Percentiles rank a stretch among this genome's conserved stretches.
These are phyloP conservation scores for Alternaria tenuissima DNA, from an alignment of 2,329 filamentous ascomycete species.

Conservation along the genomic window DNA sequence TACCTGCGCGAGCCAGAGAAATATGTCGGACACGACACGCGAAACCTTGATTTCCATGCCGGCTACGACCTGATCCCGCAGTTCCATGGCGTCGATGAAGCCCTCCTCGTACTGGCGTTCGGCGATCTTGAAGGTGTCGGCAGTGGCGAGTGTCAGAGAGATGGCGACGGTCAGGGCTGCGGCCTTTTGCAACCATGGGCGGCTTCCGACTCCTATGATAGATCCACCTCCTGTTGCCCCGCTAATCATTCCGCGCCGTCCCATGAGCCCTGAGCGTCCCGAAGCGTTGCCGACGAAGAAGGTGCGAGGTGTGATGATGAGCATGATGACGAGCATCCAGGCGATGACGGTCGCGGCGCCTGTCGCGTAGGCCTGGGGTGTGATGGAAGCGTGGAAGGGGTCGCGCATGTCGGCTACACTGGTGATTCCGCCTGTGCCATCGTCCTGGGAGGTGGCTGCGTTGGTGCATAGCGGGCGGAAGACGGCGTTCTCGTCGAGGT, in stretches of 20 bases:
- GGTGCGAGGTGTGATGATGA: slow-evolving; percentile 92
- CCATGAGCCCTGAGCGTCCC: slow-evolving; percentile 75
- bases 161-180: slow-evolving; percentile 72
- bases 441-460: slow-evolving; percentile 41
- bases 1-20: slow-evolving; percentile 96
- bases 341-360: slow-evolving; percentile 89
- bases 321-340: slow-evolving; percentile 91
- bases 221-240: slow-evolving; percentile 69
- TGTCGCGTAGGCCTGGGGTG: slow-evolving; percentile 91
- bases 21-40: slow-evolving; percentile 92
- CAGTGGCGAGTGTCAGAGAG: slow-evolving; percentile 91
- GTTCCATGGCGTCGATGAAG: slow-evolving; percentile 76
- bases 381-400: slow-evolving; percentile 92
- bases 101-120: slow-evolving; percentile 81
- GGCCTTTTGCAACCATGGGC: slow-evolving; percentile 87
- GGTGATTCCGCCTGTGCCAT: slow-evolving; percentile 50
- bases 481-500: slow-evolving; percentile 66
- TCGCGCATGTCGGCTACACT: slow-evolving; percentile 75
- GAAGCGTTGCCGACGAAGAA: slow-evolving; percentile 81
- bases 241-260: slow-evolving; percentile 83
- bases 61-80: slow-evolving; percentile 82
- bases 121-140: slow-evolving; percentile 87
- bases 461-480: slow-evolving; percentile 67
- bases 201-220: slow-evolving; percentile 84
- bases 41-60: slow-evolving; percentile 89